Percentiles rank a stretch among this genome's conserved stretches.
phyloP scores from a whole-genome alignment of 106 monocot genomes.

The Xerophyta viscosa region DNA sequence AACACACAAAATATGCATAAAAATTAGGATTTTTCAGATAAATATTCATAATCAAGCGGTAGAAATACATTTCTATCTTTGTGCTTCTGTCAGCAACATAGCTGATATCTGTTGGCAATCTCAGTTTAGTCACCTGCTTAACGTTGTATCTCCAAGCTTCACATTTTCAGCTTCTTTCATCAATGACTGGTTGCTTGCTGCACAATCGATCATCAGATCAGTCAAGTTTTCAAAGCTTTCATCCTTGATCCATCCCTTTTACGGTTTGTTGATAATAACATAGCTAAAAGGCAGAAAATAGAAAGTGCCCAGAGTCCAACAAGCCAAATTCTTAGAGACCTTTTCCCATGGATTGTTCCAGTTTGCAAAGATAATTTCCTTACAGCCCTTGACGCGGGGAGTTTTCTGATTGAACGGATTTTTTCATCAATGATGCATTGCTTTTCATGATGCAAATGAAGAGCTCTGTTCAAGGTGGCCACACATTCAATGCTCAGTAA shows the following conservation, averaged over 20 bases:
- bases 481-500: slow-evolving; percentile 85
- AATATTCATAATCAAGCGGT: no score
- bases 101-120: no score
- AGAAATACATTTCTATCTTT: no score
- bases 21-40: no score
- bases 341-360: slow-evolving; percentile 6
- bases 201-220: no score
- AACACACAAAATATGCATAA: no score
- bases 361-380: slow-evolving; percentile 5
- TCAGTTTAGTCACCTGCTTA: no score
- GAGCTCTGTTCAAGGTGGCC: slow-evolving; percentile 61
- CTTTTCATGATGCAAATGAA: slow-evolving; percentile 70
- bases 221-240: slow-evolving; percentile 9
- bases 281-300: slow-evolving; percentile 58
- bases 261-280: slow-evolving; percentile 39
- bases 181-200: no score
- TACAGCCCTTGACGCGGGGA: slow-evolving; percentile 1
- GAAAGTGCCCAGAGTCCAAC: slow-evolving; percentile 68
- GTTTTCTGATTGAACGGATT: slow-evolving; percentile 1
- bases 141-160: no score
- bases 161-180: no score
- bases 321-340: slow-evolving; percentile 44
- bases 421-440: slow-evolving; percentile 23
- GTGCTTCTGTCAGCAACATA: no score
- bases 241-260: slow-evolving; percentile 23